These are phyloP conservation scores for Nitzschia sp. DNA, from an alignment of 108 stramenopile species.

Conservation along the genomic window DNA sequence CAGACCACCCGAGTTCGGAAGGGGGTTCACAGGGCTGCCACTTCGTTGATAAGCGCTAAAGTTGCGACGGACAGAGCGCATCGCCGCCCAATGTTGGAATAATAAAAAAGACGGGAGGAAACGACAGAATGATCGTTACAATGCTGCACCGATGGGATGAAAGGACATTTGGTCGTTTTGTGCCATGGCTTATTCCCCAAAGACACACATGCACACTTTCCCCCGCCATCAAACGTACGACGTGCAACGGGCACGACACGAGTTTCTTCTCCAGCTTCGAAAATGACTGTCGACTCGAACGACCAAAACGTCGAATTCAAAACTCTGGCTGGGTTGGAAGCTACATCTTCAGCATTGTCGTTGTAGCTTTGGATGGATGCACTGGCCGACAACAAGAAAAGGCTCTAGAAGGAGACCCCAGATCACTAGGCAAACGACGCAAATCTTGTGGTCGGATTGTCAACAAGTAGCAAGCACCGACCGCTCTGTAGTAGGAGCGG, in stretches of 20 bases:
- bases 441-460: no score
- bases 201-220: background rate
- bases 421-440: no score
- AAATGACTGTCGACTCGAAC: background rate
- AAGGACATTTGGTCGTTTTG: background rate
- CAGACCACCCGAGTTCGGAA: slow-evolving; percentile 16
- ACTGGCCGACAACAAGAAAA: no score
- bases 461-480: background rate
- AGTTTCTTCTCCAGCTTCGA: no score
- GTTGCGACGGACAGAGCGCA: slow-evolving; percentile 39
- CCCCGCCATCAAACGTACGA: no score
- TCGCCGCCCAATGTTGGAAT: slow-evolving; percentile 1
- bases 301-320: background rate
- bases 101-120: background rate
- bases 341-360: no score
- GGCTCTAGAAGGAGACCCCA: no score
- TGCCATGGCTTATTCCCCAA: background rate
- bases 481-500: background rate
- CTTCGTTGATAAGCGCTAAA: slow-evolving; percentile 31
- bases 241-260: no score
- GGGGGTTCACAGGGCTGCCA: slow-evolving; percentile 15
- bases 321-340: no score
- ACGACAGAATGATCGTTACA: no score
- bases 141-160: background rate
- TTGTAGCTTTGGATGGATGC: no score